Evolutionary conservation across 2,329 filamentous ascomycete genomes (phyloP).

Genomic region (Calycina marina): DNA sequence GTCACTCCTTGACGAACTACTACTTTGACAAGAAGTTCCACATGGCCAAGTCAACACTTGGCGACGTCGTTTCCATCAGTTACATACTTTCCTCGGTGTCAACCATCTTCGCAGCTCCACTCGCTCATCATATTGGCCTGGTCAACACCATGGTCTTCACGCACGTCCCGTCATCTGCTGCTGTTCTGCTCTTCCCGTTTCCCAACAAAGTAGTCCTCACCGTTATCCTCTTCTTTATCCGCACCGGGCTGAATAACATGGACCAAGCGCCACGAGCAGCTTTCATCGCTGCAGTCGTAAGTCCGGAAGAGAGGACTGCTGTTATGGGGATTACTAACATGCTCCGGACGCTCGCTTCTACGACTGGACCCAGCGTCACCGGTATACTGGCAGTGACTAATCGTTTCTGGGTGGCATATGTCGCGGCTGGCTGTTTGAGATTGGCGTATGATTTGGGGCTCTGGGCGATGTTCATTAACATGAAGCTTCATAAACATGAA

Average conservation of each 20-base stretch:
- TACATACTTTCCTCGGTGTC: constrained; percentile 41
- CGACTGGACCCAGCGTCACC: constrained; percentile 45
- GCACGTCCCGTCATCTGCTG: constrained; percentile 44
- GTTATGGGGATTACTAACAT: constrained; percentile 58
- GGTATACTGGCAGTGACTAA: constrained; percentile 41
- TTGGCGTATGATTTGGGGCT: constrained; percentile 43
- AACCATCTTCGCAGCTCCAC: constrained; percentile 33
- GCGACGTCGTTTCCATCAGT: constrained; percentile 39
- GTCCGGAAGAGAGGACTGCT: constrained; percentile 50
- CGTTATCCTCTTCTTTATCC: constrained; percentile 42
- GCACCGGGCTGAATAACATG: constrained; percentile 51
- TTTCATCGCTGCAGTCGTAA: constrained; percentile 50
- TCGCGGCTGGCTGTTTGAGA: constrained; percentile 45
- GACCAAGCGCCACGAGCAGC: constrained; percentile 55
- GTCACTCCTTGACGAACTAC: constrained; percentile 41
- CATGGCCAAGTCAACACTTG: constrained; percentile 39
- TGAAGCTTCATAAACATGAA: constrained; percentile 16
- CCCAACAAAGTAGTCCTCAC: constrained; percentile 40
- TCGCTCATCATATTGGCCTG: constrained; percentile 37
- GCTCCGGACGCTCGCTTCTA: constrained; percentile 48
- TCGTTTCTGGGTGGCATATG: constrained; percentile 47
- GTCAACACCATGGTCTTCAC: constrained; percentile 62
- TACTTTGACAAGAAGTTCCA: constrained; percentile 42
- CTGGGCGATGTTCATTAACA: constrained; percentile 31
- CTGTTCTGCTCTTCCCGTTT: constrained; percentile 37